These are phyloP conservation scores for Saturnispora hagleri DNA, from an alignment of 805 yeast species.

Conservation along the genomic window DNA sequence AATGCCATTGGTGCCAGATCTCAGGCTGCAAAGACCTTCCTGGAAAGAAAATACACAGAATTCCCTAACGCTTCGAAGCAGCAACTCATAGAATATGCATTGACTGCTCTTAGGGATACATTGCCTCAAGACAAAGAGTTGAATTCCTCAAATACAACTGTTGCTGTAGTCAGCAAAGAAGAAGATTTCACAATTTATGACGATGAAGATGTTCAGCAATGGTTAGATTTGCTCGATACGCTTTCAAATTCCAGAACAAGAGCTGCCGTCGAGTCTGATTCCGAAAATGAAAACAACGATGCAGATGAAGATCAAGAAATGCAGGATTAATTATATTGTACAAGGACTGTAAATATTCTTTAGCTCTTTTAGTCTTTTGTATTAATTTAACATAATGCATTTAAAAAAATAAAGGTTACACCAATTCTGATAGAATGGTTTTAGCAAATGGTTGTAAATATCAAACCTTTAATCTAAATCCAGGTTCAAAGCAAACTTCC, in stretches of 20 bases:
- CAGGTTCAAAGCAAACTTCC: slow-evolving; percentile 65
- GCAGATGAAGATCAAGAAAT: slow-evolving; percentile 20
- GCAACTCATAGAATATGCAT: slow-evolving; percentile 74
- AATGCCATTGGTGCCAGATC: slow-evolving; percentile 98
- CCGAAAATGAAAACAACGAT: slow-evolving; percentile 21
- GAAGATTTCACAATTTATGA: slow-evolving; percentile 66
- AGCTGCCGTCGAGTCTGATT: slow-evolving; percentile 27
- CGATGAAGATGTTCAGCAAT: slow-evolving; percentile 76
- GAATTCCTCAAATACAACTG: slow-evolving; percentile 73
- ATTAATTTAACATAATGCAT: background rate
- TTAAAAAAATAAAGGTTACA: background rate
- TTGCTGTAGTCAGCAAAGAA: slow-evolving; percentile 85
- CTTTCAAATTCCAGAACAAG: slow-evolving; percentile 48
- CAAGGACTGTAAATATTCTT: background rate
- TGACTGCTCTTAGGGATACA: slow-evolving; percentile 88
- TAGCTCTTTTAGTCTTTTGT: background rate
- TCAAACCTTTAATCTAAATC: slow-evolving; percentile 32
- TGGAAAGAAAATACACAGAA: slow-evolving; percentile 74
- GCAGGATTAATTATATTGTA: background rate
- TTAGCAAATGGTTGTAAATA: background rate
- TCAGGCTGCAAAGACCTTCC: slow-evolving; percentile 93
- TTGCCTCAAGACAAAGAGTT: slow-evolving; percentile 90
- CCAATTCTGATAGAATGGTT: too few species aligned
- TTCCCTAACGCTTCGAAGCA: slow-evolving; percentile 56
- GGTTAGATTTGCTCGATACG: slow-evolving; percentile 70